Evolutionary conservation across 805 yeast genomes (phyloP).

Genomic region (Pichia pseudocactophila): DNA sequence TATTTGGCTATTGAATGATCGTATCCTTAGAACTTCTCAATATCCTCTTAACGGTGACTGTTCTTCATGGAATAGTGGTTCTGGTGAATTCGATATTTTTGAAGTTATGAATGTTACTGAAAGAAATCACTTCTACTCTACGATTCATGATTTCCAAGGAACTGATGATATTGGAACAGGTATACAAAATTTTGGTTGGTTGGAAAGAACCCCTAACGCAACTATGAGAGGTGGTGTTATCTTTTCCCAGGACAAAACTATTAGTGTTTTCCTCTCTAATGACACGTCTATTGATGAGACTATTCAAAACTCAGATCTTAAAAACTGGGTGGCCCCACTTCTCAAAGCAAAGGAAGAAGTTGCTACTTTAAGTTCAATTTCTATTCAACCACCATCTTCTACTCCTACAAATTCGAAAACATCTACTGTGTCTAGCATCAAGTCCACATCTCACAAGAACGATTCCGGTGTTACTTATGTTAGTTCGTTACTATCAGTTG

Average conservation of each 20-base stretch:
- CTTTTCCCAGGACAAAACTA: constrained; percentile 53
- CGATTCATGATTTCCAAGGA: constrained; percentile 73
- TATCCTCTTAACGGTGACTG: constrained; percentile 53
- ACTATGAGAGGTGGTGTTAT: constrained; percentile 67
- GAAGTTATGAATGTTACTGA: constrained; percentile 63
- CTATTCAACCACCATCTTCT: constrained; percentile 8
- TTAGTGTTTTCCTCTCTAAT: constrained; percentile 52
- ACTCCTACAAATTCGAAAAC: constrained; percentile 2
- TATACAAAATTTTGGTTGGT: constrained; percentile 45
- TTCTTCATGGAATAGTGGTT: constrained; percentile 71
- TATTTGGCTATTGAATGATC: constrained; percentile 62
- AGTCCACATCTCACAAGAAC: background rate
- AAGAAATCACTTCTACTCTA: constrained; percentile 46
- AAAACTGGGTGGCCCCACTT: constrained; percentile 34
- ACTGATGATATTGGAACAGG: constrained; percentile 55
- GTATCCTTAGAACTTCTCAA: constrained; percentile 66
- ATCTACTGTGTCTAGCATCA: constrained; percentile 1
- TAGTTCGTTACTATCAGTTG: background rate
- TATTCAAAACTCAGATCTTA: constrained; percentile 37
- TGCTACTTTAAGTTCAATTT: constrained; percentile 17
- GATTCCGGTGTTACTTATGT: background rate
- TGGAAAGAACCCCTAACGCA: constrained; percentile 41
- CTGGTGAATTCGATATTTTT: constrained; percentile 73
- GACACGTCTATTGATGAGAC: constrained; percentile 38
- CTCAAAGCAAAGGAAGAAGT: constrained; percentile 12